Conservation (phyloP, 2,329 filamentous ascomycete species). For the Fusarium sublunatum region DNA sequence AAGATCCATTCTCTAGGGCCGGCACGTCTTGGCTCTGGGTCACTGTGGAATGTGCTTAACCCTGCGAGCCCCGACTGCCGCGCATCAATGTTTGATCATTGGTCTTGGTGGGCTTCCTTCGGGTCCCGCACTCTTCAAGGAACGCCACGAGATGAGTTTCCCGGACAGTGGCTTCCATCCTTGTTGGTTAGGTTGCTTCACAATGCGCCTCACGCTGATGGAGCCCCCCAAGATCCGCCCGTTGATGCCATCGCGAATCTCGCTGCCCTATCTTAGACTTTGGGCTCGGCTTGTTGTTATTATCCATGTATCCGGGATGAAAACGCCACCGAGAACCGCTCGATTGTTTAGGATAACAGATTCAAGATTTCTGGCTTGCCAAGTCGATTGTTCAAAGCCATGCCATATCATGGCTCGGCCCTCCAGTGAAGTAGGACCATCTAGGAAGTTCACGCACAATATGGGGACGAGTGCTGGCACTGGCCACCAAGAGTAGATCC, state of each 20-base stretch:
- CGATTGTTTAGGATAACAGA: constrained; percentile 9
- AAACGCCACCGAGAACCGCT: constrained; percentile 23
- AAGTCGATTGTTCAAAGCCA: constrained; percentile 10
- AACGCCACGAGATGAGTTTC: constrained; percentile 15
- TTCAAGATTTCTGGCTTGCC: constrained; percentile 10
- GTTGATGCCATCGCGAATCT: constrained; percentile 18
- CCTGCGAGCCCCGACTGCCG: constrained; percentile 1
- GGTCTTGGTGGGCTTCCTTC: constrained; percentile 2
- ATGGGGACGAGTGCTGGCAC: constrained; percentile 22
- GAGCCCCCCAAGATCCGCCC: constrained; percentile 7
- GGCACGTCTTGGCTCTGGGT: constrained; percentile 15
- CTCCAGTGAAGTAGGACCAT: constrained; percentile 16
- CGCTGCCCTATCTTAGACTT: constrained; percentile 10
- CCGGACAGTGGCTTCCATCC: constrained; percentile 25
- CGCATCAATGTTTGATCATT: constrained; percentile 10
- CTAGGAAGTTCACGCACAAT: constrained; percentile 23
- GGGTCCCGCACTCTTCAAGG: constrained; percentile 8
- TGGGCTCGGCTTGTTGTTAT: constrained; percentile 18
- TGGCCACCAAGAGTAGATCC: constrained; percentile 21
- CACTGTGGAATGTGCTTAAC: constrained; percentile 33
- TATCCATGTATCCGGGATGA: constrained; percentile 28
- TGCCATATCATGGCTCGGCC: constrained; percentile 20
- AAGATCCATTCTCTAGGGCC: constrained; percentile 12
- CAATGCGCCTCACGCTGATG: constrained; percentile 21
- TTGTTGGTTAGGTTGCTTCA: constrained; percentile 26